Base-by-base conservation (phyloP, 129 eudicot genomes). In the Logfia minima region DNA sequence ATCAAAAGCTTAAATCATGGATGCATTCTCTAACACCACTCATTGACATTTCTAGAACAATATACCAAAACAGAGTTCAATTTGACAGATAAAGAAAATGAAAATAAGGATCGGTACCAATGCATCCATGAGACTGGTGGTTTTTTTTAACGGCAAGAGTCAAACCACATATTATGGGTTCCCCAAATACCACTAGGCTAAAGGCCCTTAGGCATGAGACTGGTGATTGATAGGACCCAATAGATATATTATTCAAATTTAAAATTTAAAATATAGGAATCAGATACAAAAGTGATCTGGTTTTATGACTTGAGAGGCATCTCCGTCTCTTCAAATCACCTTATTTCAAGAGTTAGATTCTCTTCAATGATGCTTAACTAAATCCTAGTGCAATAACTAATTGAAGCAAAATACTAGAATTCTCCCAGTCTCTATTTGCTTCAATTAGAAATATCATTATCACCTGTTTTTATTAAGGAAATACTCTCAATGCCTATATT, bases 331-430 rank as follows among this genome's bases (percentile, higher is more conserved):
- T 28, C 76, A 53, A 58, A 31, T 32, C 34, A 58, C 56, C 53
- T 18, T 35, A 31, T 58, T 39, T 58, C 51, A 22, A 74, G 67
- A 35, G 39, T 35, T 26, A 60, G 34, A 23, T 34, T 58, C 58
- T 60, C 59, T 74, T 32, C 39, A 74, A 60, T 37, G 59, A 37
- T 60, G 78, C 55, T 60, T 74, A 74, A 60, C 70, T 26, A 22
- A 43, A 75, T n/a, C 26, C 58, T 58, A 24, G 2, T 9, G 24
- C 31, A 10, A 72, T 21, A 72, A 72, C 35, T 65, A 72, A 58
- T 56, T 3, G 1, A 22, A 62, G 28, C 67, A 62, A 11, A 10
- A 60, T 60, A 5, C 28, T 9, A 8, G 13, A 58, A 19, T 60
- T 60, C 16, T 22, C 32, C 35, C 17, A 10, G 11, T 16, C 28